Conservation (phyloP, 768 basidiomycete species). For the Xanthoconium stramineum region DNA sequence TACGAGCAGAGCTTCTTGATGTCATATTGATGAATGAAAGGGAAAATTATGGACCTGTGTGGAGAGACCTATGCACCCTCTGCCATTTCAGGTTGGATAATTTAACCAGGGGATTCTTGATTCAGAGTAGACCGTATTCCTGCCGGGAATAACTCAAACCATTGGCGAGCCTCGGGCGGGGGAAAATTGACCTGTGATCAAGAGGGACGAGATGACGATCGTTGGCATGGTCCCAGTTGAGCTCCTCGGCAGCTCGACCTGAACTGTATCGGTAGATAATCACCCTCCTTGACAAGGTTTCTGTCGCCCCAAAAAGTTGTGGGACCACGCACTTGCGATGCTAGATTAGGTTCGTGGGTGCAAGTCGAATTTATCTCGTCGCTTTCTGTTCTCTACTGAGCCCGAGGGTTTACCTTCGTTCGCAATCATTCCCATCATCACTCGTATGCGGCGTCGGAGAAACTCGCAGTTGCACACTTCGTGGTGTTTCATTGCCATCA, state of each 20-base stretch:
- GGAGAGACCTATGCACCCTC: too few species aligned
- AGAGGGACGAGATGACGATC: neutral
- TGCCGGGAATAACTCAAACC: too few species aligned
- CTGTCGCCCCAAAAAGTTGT: too few species aligned
- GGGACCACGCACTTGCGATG: neutral
- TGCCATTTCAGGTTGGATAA: neutral
- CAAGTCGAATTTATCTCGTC: neutral
- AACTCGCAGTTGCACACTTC: neutral
- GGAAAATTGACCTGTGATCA: too few species aligned
- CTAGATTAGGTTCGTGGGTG: too few species aligned
- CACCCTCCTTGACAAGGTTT: too few species aligned
- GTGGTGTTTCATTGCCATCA: constrained; percentile 6
- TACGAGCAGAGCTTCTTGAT: neutral
- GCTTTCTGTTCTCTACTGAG: neutral
- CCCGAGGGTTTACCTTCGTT: neutral
- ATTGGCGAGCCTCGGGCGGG: too few species aligned
- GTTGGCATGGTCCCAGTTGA: neutral
- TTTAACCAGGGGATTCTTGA: neutral
- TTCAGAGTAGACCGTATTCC: too few species aligned
- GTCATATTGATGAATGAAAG: neutral
- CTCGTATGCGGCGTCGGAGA: neutral
- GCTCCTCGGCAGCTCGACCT: neutral
- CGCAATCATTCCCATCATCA: neutral
- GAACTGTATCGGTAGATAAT: neutral
- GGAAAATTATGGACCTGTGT: neutral